A percentile compares a stretch with the other conserved stretches of the same genome.
Evolutionary conservation across 768 basidiomycete species (phyloP).

Genomic region (Amyloporia xantha): DNA sequence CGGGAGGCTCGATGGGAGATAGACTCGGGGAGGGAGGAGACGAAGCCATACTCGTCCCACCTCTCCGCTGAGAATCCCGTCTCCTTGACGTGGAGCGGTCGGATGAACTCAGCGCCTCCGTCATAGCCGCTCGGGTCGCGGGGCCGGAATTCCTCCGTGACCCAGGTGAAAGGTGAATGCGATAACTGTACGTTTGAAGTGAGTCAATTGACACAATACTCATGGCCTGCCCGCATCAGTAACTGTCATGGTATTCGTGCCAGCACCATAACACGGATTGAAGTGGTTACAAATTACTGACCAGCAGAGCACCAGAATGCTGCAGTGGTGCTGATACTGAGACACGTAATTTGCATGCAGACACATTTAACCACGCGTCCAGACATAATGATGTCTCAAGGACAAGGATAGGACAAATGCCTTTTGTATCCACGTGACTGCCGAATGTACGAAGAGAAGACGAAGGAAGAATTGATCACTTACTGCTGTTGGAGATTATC

Average conservation of each 20-base stretch:
- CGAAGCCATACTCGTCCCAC: not conserved
- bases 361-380: no score
- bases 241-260: no score
- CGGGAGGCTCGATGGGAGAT: slow-evolving; percentile 20
- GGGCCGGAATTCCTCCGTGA: slow-evolving; percentile 58
- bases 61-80: not conserved
- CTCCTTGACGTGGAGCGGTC: slow-evolving; percentile 4
- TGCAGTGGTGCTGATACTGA: no score
- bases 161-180: slow-evolving; percentile 76
- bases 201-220: not conserved
- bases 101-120: slow-evolving; percentile 29
- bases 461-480: slow-evolving; percentile 20
- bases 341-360: no score
- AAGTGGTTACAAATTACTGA: no score
- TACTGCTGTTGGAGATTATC: slow-evolving; percentile 75
- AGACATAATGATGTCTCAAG: no score
- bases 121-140: slow-evolving; percentile 50
- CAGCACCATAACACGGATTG: not conserved
- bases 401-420: no score
- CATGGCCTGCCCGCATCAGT: no score
- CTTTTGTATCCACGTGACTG: not conserved
- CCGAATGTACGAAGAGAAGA: not conserved
- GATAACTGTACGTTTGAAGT: slow-evolving; percentile 43
- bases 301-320: no score
- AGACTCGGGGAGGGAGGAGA: slow-evolving; percentile 5